Evolutionary conservation across 352 stramenopile genomes (phyloP), one percentile per base, ranked within the genome.

Genomic region (Phytophthora colocasiae): DNA sequence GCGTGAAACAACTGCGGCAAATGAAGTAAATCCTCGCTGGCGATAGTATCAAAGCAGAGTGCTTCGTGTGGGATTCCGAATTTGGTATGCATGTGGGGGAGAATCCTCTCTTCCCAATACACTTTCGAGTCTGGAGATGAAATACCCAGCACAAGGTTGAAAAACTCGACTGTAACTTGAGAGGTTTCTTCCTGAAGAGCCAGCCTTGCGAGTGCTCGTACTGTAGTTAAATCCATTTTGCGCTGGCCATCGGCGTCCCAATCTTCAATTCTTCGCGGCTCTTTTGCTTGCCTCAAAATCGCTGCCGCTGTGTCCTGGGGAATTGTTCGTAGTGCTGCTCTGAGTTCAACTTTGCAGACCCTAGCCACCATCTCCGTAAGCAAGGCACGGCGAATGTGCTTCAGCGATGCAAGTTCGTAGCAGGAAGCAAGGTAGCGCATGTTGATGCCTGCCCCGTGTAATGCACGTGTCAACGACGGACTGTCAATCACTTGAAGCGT

Each of bases 401-500:
- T 75, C 3, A 71, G 24, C 6, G 59, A 83, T 9, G 78, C 69
- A 8, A 80, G 31, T 9, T 87, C 74, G 52, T 77, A 93, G 55
- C 84, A 89, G 10, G 69, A 71, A 2, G 83, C 81, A 7, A 93
- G 56, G 17, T 87, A 86, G 2, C 78, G 66, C 8, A 78, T 57
- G 47, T 92, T 92, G 29, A 93, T 81, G 0, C 85, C 85, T 19
- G 75, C 71, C 19, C 41, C 51, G 49, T 93, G 83, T 4, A 91
- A 39, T 6, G 74, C 69, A 5, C 51, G 38, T 7, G 68, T 85
- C 15, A 93, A 27, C 7, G 82, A 73, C 10, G 19, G 52, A 19
- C 69, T 85, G 46, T 90, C 81, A 47, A 75, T 56, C 2, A 82
- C 50, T 31, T 69, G 41, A 12, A 71, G 22, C 7, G 36, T 54